Conservation (phyloP, 176 grass and related monocot genomes). For the Alopecurus myosuroides region DNA sequence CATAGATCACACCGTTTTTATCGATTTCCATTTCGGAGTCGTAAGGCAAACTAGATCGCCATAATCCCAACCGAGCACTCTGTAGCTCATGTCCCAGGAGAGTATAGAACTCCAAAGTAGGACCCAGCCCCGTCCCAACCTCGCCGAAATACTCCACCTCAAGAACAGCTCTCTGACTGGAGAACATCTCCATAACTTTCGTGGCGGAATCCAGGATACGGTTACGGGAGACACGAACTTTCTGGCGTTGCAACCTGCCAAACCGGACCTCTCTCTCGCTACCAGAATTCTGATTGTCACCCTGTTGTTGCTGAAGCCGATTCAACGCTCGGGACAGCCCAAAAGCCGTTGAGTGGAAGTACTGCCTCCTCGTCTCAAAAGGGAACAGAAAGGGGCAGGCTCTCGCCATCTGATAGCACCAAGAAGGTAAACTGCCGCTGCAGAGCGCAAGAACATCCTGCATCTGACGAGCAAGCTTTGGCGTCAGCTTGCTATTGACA, state of each 20-base stretch:
- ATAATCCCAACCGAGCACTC: constrained; percentile 52
- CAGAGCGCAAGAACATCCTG: constrained; percentile 87
- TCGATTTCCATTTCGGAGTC: constrained; percentile 53
- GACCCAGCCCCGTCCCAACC: constrained; percentile 86
- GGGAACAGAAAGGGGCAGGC: constrained; percentile 89
- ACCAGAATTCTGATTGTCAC: constrained; percentile 52
- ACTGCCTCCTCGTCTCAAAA: constrained; percentile 83
- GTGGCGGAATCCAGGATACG: constrained; percentile 71
- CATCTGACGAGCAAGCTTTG: constrained; percentile 79
- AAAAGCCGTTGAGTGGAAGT: constrained; percentile 89
- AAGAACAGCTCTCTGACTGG: constrained; percentile 58
- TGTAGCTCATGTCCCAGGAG: constrained; percentile 75
- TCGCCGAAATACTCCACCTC: constrained; percentile 90
- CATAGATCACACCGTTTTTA: constrained; percentile 23
- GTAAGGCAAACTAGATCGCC: constrained; percentile 55
- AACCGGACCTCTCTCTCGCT: constrained; percentile 75
- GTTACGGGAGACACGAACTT: constrained; percentile 78
- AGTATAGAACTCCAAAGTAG: constrained; percentile 92
- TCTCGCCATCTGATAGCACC: constrained; percentile 83
- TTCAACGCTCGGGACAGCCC: constrained; percentile 77
- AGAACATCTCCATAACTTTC: constrained; percentile 84
- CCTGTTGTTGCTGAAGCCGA: constrained; percentile 87
- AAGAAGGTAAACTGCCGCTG: constrained; percentile 75
- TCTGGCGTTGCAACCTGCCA: constrained; percentile 65
- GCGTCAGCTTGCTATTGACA: constrained; percentile 81